Evolutionary conservation across 2,329 filamentous ascomycete genomes (phyloP), one percentile per base, ranked within the genome.

Genomic region (Ceratocystis huliohia): DNA sequence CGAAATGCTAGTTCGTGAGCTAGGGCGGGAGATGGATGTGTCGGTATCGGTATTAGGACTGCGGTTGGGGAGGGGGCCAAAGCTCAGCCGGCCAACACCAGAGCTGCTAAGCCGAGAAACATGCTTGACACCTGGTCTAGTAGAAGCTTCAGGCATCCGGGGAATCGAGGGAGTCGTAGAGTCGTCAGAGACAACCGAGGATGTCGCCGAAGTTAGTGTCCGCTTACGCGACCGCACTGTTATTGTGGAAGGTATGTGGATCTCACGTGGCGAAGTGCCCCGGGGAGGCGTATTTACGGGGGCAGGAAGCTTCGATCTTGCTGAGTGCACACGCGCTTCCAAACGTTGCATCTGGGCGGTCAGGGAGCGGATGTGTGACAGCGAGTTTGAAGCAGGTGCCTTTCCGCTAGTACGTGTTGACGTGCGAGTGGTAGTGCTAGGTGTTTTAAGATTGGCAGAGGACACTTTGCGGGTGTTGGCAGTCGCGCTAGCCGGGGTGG

Each of bases 331-430:
- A 57, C 94, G 85, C 69, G 94, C 90, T 75, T 97, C 94, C 69
- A 99, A 86, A 70, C 91, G 89, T 76, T 96, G 91, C 91, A 97
- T 96, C 77, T 97, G 94, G 33, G 91, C 92, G 67, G 95, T 96
- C 70, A 99, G 85, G 37, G 88, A 88, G 70, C 93, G 90, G 72
- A 99, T 96, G 74, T 99, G 94, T 70, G 89, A 88, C 63, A 99
- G 84, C 1, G 94, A 97, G 69, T 79, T 84, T 69, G 81, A 86
- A 65, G 80, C 78, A 30, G 83, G 77, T 8, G 84, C 79, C 1
- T 81, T 71, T 37, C 75, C 73, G 68, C 80, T 74, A 37, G 73
- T 72, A 1, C 76, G 74, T 48, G 86, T 83, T 78, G 67, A 80
- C 74, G 70, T 80, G 72, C 77, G 78, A 66, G 74, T 75, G 70